Evolutionary conservation across 352 stramenopile species (phyloP).

Genomic region (Phytophthora idaei): DNA sequence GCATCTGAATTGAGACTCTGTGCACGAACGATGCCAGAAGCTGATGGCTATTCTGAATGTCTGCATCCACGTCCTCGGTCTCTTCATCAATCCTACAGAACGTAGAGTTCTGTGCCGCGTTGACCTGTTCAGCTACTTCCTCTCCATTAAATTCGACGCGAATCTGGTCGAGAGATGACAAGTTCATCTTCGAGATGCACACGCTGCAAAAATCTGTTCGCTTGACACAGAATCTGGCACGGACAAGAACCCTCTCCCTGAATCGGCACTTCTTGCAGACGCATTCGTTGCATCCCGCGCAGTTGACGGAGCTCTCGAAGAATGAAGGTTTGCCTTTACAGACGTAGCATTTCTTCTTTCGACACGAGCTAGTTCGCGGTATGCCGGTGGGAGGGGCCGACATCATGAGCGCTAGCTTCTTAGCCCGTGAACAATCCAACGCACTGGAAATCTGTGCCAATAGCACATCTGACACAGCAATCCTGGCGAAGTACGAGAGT

Average conservation of each 20-base stretch:
- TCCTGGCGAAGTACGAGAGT: not conserved
- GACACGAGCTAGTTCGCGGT: not conserved
- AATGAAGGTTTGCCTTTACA: not conserved
- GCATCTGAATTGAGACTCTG: not conserved
- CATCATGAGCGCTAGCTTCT: not conserved
- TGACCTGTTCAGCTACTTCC: no score
- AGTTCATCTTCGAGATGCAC: not conserved
- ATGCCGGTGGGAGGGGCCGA: no score
- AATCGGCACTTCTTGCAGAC: not conserved
- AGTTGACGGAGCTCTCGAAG: not conserved
- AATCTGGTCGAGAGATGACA: not conserved
- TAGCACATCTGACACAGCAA: constrained; percentile 6
- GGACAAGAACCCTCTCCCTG: not conserved
- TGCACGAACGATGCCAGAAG: not conserved
- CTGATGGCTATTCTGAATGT: not conserved
- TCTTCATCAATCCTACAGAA: no score
- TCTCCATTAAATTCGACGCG: not conserved
- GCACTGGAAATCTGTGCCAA: not conserved
- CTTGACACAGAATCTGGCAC: not conserved
- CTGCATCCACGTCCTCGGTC: not conserved
- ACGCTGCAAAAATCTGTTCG: not conserved
- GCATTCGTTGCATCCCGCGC: not conserved
- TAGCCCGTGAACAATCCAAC: not conserved
- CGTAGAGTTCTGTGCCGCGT: no score
- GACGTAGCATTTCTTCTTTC: not conserved